A percentile compares a stretch with the other conserved stretches of the same genome.
Conservation (phyloP, 1,284 basidiomycete genomes). For the Boletellus deceptivus region DNA sequence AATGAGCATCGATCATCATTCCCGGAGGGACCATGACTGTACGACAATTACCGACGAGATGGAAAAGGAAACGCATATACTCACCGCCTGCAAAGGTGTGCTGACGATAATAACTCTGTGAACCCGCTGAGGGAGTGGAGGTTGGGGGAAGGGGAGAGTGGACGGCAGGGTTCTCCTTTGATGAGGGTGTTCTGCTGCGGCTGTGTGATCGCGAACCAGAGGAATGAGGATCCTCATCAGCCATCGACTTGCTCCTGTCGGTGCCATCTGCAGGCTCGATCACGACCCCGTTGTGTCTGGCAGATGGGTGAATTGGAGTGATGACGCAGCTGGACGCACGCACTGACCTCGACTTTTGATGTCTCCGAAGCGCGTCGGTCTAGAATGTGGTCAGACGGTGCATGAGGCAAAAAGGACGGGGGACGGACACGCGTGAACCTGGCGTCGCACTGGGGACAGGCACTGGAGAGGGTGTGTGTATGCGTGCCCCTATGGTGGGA, state of each 20-base stretch:
- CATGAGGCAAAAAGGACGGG: slow-evolving; percentile 5
- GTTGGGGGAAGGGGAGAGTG: slow-evolving; percentile 32
- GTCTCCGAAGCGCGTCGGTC: slow-evolving; percentile 60
- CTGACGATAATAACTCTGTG: slow-evolving; percentile 61
- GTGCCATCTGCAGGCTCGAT: slow-evolving; percentile 48
- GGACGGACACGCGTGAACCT: slow-evolving; percentile 68
- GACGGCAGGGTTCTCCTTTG: slow-evolving; percentile 37
- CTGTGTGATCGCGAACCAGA: slow-evolving; percentile 48
- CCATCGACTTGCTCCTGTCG: slow-evolving; percentile 34
- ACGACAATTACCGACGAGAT: slow-evolving; percentile 1
- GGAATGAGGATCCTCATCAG: slow-evolving; percentile 37
- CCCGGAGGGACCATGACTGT: slow-evolving; percentile 32
- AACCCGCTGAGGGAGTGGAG: slow-evolving; percentile 34
- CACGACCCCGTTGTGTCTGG: slow-evolving; percentile 66
- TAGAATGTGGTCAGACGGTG: slow-evolving; percentile 25
- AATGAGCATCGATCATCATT: slow-evolving; percentile 34
- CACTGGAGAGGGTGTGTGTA: slow-evolving; percentile 38
- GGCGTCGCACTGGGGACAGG: slow-evolving; percentile 74
- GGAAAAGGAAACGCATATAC: slow-evolving; percentile 3
- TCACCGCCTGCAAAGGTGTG: slow-evolving; percentile 47
- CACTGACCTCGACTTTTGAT: slow-evolving; percentile 64
- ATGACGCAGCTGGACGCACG: slow-evolving; percentile 3
- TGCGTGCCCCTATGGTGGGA: slow-evolving; percentile 14
- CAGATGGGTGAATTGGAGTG: slow-evolving; percentile 4
- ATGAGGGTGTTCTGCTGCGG: slow-evolving; percentile 47